Percentiles rank a stretch among this genome's conserved stretches.
These are phyloP conservation scores for Ustilago lituana DNA, from an alignment of 1,284 basidiomycete genomes.

Conservation along the genomic window DNA sequence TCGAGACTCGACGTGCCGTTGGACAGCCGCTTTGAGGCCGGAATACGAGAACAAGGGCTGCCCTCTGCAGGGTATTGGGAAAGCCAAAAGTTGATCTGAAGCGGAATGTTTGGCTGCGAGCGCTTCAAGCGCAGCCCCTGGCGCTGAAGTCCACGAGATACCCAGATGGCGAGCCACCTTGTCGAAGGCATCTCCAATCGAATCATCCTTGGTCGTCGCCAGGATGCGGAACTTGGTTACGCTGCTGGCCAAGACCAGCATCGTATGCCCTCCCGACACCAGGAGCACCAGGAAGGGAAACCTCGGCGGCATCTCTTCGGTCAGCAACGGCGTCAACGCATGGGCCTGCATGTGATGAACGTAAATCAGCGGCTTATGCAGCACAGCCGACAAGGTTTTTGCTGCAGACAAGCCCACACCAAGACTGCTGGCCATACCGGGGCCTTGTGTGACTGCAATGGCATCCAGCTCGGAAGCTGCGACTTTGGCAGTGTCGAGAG, in stretches of 20 bases:
- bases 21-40: constrained; percentile 53
- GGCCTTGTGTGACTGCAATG: constrained; percentile 64
- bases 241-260: constrained; percentile 55
- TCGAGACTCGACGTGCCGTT: constrained; percentile 34
- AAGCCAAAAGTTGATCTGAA: not conserved
- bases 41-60: constrained; percentile 59
- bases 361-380: constrained; percentile 57
- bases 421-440: constrained; percentile 62
- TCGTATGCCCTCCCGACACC: constrained; percentile 64
- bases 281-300: constrained; percentile 64
- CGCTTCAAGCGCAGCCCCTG: constrained; percentile 59
- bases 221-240: constrained; percentile 51
- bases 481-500: constrained; percentile 37
- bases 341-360: constrained; percentile 65
- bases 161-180: constrained; percentile 58
- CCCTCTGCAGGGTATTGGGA: constrained; percentile 53
- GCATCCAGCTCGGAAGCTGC: constrained; percentile 49
- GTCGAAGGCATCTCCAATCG: constrained; percentile 65
- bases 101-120: constrained; percentile 2
- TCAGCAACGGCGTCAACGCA: constrained; percentile 33
- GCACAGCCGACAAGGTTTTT: constrained; percentile 56
- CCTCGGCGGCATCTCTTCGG: constrained; percentile 36
- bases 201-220: constrained; percentile 59
- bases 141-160: constrained; percentile 57
- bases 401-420: constrained; percentile 55